phyloP scores from a whole-genome alignment of 352 stramenopile species.

The Globisporangium alternatum region DNA sequence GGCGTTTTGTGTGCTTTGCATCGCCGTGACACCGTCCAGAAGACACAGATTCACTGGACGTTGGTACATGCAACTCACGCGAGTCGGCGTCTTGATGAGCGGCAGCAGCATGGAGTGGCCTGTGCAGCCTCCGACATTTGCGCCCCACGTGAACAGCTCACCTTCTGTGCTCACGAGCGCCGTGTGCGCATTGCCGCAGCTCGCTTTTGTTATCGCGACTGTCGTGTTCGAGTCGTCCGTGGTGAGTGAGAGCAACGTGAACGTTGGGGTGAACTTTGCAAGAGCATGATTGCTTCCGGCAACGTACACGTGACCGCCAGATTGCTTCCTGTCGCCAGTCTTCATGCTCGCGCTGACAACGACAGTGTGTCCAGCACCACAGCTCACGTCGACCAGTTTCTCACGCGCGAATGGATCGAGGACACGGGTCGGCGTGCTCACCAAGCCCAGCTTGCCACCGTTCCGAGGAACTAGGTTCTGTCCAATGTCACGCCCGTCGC shows the following conservation, averaged over 20 bases:
- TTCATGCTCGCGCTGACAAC: conserved; percentile 35
- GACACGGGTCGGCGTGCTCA: conserved; percentile 43
- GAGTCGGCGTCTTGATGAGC: conserved; percentile 37
- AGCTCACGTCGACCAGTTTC: conserved; percentile 66
- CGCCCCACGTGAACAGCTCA: conserved; percentile 76
- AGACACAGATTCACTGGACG: conserved; percentile 51
- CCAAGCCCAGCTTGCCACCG: conserved; percentile 37
- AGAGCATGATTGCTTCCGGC: conserved; percentile 67
- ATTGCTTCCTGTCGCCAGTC: conserved; percentile 9
- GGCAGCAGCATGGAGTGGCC: conserved; percentile 40
- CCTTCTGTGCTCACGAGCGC: conserved; percentile 57
- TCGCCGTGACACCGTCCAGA: conserved; percentile 22
- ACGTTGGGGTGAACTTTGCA: conserved; percentile 56
- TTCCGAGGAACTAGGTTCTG: conserved; percentile 60
- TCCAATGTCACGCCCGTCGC: conserved; percentile 58
- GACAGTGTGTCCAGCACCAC: conserved; percentile 58
- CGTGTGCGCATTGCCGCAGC: conserved; percentile 68
- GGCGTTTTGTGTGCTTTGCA: conserved; percentile 70
- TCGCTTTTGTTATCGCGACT: conserved; percentile 38
- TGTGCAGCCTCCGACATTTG: conserved; percentile 62
- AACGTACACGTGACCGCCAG: conserved; percentile 48
- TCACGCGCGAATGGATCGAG: conserved; percentile 34
- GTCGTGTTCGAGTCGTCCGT: conserved; percentile 11
- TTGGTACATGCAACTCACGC: conserved; percentile 61
- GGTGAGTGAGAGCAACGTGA: conserved; percentile 31